These are phyloP conservation scores for Haematococcus sp. DNA, from an alignment of 139 green algal genomes.

Conservation along the genomic window DNA sequence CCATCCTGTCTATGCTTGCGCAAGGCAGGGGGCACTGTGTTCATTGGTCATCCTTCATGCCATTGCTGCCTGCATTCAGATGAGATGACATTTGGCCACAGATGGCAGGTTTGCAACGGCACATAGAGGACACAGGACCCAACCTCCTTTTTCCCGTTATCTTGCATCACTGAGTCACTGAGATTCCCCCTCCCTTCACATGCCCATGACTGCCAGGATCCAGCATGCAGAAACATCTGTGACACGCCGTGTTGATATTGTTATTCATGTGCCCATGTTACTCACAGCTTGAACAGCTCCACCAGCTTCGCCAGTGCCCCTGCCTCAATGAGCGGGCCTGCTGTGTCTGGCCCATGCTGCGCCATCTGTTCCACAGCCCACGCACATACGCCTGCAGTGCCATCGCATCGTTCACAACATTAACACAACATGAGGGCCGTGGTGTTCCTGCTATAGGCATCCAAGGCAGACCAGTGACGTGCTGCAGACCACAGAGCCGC, in stretches of 20 bases:
- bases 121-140: too few relatives aligned
- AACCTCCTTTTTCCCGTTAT: too few relatives aligned
- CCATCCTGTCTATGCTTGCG: not conserved
- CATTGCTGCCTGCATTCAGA: not conserved
- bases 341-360: conserved; percentile 29
- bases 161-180: too few relatives aligned
- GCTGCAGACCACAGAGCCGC: not conserved
- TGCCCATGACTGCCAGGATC: too few relatives aligned
- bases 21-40: not conserved
- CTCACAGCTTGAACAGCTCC: conserved; percentile 13
- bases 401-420: too few relatives aligned
- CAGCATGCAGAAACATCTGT: too few relatives aligned
- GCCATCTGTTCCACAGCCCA: conserved; percentile 49
- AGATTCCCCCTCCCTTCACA: too few relatives aligned
- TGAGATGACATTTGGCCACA: too few relatives aligned
- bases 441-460: not conserved
- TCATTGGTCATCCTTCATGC: not conserved
- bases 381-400: conserved; percentile 15
- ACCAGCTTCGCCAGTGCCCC: conserved; percentile 27
- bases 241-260: too few relatives aligned
- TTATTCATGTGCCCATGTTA: not conserved
- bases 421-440: too few relatives aligned
- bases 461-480: not conserved
- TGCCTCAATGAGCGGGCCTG: conserved; percentile 29
- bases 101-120: too few relatives aligned